phyloP scores from a whole-genome alignment of 371 early-diverging fungal species.

The Mucor lusitanicus region DNA sequence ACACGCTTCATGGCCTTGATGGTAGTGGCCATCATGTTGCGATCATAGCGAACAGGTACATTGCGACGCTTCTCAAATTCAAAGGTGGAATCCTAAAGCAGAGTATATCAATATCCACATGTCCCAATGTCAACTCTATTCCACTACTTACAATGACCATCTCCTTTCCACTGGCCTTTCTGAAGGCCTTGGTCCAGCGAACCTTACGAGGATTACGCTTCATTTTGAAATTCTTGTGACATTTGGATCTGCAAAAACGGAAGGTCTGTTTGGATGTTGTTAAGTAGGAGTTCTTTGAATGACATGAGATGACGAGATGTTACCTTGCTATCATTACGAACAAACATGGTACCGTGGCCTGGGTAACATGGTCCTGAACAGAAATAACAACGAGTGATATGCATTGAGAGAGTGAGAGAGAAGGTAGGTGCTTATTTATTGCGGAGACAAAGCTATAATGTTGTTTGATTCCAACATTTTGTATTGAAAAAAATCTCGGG shows the following conservation, averaged over 20 bases:
- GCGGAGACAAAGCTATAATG: not conserved
- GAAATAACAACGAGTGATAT: slow-evolving; percentile 99
- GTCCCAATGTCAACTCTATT: not conserved
- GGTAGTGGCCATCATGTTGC: slow-evolving; percentile 92
- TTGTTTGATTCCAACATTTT: not conserved
- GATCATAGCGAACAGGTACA: slow-evolving; percentile 96
- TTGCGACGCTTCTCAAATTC: slow-evolving; percentile 98
- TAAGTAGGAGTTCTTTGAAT: slow-evolving; percentile 1
- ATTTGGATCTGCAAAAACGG: slow-evolving; percentile 99
- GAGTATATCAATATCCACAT: not conserved
- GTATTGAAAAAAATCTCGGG: not conserved
- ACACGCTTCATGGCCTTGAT: slow-evolving; percentile 97
- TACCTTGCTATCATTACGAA: slow-evolving; percentile 97
- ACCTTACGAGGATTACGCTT: slow-evolving; percentile 99
- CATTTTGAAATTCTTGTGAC: slow-evolving; percentile 99
- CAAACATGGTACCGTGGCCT: slow-evolving; percentile 99
- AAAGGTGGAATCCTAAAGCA: slow-evolving; percentile 84
- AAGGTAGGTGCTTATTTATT: not conserved
- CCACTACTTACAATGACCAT: slow-evolving; percentile 85
- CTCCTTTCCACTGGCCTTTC: slow-evolving; percentile 97
- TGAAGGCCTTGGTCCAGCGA: slow-evolving; percentile 99
- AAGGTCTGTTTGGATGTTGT: slow-evolving; percentile 62
- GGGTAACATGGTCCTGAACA: slow-evolving; percentile 99
- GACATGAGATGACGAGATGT: not conserved
- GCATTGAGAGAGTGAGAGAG: slow-evolving; percentile 61